Evolutionary conservation across 2,329 filamentous ascomycete species (phyloP), one percentile per base, ranked within the genome.

Genomic region (Sporothrix protearum): DNA sequence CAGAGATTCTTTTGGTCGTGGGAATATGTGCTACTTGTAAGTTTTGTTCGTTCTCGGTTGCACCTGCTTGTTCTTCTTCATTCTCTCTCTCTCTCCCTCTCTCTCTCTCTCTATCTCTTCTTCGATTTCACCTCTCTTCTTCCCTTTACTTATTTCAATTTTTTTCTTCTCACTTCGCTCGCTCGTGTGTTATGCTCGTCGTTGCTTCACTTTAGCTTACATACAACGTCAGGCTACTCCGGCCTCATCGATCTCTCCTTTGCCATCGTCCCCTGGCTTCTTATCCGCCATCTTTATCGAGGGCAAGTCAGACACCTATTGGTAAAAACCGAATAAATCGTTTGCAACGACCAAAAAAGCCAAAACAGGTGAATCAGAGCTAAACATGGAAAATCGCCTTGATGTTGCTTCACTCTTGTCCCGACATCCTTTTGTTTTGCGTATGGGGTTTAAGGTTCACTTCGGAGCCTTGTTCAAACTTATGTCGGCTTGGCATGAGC

Each of bases 211-310:
- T n/a, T n/a, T n/a, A n/a, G n/a, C n/a, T n/a, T n/a, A n/a, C n/a
- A n/a, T n/a, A n/a, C n/a, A 47, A 73, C 75, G 1, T 16, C 6
- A 76, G 77, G 73, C 16, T 79, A 77, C 63, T 79, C 79, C 0
- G 77, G 77, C 2, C 39, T 75, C 12, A 77, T 77, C 71, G 79
- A 80, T 36, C 76, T 80, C 39, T 51, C 76, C 22, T 76, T 81
- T 5, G 78, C 79, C 3, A 64, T 78, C 8, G 69, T 80, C 5
- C 79, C 79, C 0, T 80, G 78, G 78, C 74, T 74, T 22, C 72
- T 80, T 3, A 74, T 81, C 8, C 76, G 78, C 73, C 72, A 76
- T 0, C 76, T 79, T n/a, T n/a, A n/a, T n/a, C n/a, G n/a, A n/a
- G n/a, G n/a, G n/a, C n/a, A n/a, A n/a, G n/a, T n/a, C n/a, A 36